These are phyloP conservation scores for Apiotrichum gracile DNA, from an alignment of 1,284 basidiomycete genomes.

Conservation along the genomic window DNA sequence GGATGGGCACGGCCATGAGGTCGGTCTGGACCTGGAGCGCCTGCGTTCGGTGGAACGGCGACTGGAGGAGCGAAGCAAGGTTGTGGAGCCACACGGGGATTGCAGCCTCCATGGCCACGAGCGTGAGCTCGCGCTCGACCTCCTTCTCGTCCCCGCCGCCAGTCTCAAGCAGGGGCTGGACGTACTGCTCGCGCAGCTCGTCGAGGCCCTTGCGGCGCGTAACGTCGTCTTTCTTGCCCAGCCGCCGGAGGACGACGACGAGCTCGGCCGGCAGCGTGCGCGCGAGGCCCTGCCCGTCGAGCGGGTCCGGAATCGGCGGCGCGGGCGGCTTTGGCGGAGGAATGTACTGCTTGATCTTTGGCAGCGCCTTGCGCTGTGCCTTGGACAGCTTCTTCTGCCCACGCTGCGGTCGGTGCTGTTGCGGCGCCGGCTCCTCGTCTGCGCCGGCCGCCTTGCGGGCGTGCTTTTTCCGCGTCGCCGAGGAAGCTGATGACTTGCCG, in stretches of 20 bases:
- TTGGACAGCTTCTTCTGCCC: conserved; percentile 34
- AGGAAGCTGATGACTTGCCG: conserved; percentile 57
- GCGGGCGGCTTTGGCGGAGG: conserved; percentile 82
- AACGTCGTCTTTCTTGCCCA: conserved; percentile 86
- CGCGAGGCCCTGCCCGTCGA: conserved; percentile 79
- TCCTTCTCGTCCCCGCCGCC: conserved; percentile 50
- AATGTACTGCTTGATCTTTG: conserved; percentile 67
- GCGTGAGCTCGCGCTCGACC: conserved; percentile 48
- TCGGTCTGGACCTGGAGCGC: conserved; percentile 65
- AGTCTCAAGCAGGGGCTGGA: conserved; percentile 42
- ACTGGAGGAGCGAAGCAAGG: conserved; percentile 70
- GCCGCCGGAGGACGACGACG: conserved; percentile 69
- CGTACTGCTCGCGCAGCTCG: conserved; percentile 68
- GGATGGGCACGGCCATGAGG: conserved; percentile 56
- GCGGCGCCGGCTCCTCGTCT: conserved; percentile 18
- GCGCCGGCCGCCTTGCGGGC: conserved; percentile 31
- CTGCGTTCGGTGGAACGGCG: conserved; percentile 71
- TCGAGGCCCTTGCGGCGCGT: conserved; percentile 84
- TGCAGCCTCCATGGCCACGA: conserved; percentile 41
- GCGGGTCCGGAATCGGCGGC: conserved; percentile 77
- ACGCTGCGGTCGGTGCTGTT: conserved; percentile 3
- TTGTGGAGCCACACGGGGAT: conserved; percentile 90
- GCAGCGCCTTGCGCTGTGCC: conserved; percentile 46
- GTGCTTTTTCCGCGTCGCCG: conserved; percentile 71
- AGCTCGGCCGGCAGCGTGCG: conserved; percentile 73